Base-by-base conservation (phyloP, 2,329 filamentous ascomycete genomes). In the Passalora sequoiae region DNA sequence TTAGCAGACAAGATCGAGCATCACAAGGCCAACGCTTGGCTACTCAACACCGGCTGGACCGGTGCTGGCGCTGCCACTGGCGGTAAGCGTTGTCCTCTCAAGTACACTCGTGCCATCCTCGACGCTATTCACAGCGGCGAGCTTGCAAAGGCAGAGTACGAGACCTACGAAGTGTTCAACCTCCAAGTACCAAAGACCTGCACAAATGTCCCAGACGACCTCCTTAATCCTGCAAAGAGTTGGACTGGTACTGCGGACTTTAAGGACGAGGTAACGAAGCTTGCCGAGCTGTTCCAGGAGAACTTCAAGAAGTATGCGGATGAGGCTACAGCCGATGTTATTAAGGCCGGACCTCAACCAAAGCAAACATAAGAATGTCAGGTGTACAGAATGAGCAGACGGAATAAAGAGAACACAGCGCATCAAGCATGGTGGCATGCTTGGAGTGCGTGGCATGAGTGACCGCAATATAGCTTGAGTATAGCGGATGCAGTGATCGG, bases 41-140 rank as follows among this genome's bases (percentile, higher is more conserved):
- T 98, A 58, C 84, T 98, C 69, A 96, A 96, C 84, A 96, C 89
- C 61, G 89, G 89, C 60, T 96, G 89, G 89, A 89, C 94, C 65
- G 89, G 89, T 65, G 89, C 89, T 61, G 87, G 88, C 64, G 86
- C 85, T 63, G 81, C 84, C 61, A 92, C 57, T 10, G 91, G 89
- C 9, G 89, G 89, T 69, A 94, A 94, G 81, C 86, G 91, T 59
- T 97, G 91, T 80, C 91, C 91, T 29, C 80, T 97, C 68, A 96
- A 96, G 76, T 98, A 97, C 77, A 98, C 92, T 28, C 89, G 92
- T 62, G 91, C 92, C 61, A 97, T 98, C 67, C 83, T 98, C 60
- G 91, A 98, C 69, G 86, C 91, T 66, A 96, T 98, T 73, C 92
- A 98, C 83, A 89, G 81, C 40, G 92, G 92, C 59, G 88, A 95